Conservation (phyloP, 371 early-diverging fungal species). For the Rhizomucor pusillus region DNA sequence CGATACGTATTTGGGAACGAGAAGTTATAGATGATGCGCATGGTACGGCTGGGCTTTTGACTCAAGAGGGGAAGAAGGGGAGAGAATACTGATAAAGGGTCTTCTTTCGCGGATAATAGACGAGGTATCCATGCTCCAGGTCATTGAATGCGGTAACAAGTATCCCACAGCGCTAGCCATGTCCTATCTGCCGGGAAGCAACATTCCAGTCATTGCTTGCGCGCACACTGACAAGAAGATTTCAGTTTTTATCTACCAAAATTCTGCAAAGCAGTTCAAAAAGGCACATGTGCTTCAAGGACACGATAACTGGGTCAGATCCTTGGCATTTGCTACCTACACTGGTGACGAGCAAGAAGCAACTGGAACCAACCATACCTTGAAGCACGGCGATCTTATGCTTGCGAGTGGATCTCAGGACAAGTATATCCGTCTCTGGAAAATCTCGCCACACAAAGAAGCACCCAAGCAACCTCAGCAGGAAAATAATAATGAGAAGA, state of each 20-base stretch:
- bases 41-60: slow-evolving; percentile 28
- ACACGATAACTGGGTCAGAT: slow-evolving; percentile 93
- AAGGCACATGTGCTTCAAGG: slow-evolving; percentile 72
- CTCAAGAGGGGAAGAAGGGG: too few relatives aligned
- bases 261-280: slow-evolving; percentile 48
- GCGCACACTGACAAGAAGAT: slow-evolving; percentile 78
- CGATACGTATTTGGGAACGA: slow-evolving; percentile 73
- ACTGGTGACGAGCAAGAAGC: slow-evolving; percentile 24
- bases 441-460: slow-evolving; percentile 48
- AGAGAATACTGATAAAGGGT: background rate
- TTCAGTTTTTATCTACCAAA: slow-evolving; percentile 54
- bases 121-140: slow-evolving; percentile 49
- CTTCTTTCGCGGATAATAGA: background rate
- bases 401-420: slow-evolving; percentile 93
- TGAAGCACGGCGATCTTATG: slow-evolving; percentile 74
- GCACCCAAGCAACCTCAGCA: slow-evolving; percentile 5
- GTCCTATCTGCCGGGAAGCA: slow-evolving; percentile 65
- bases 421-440: slow-evolving; percentile 91
- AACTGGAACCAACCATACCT: slow-evolving; percentile 45
- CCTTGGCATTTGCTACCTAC: slow-evolving; percentile 73
- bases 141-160: slow-evolving; percentile 64
- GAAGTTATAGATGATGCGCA: slow-evolving; percentile 39
- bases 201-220: slow-evolving; percentile 63
- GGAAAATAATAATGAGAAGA: slow-evolving; percentile 6
- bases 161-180: slow-evolving; percentile 72